Percentiles rank a stretch among this genome's conserved stretches.
Evolutionary conservation across 164 flowering plant genomes (phyloP).

Genomic region (Brasenia schreberi): DNA sequence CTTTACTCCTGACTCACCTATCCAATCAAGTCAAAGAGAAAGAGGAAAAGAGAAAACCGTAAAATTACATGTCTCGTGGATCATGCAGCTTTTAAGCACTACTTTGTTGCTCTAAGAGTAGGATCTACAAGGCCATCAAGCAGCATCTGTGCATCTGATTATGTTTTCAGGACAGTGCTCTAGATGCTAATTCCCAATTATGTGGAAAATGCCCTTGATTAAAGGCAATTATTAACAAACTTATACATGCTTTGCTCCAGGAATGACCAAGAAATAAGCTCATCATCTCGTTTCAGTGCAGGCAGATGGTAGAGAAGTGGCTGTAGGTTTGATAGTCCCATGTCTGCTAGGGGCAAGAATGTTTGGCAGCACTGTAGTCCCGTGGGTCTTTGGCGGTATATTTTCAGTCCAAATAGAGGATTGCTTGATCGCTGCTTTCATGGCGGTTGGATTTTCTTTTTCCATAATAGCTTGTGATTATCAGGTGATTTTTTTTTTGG

Average conservation of each 20-base stretch:
- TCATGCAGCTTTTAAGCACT: neutral
- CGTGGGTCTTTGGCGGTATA: conserved; percentile 59
- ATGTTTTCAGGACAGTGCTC: neutral
- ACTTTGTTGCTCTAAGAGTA: too few species aligned
- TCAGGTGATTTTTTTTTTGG: conserved; percentile 46
- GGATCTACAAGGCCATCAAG: too few species aligned
- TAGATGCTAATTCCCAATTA: neutral
- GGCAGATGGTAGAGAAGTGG: conserved; percentile 97
- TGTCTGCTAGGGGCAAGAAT: conserved; percentile 79
- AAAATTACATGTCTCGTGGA: neutral
- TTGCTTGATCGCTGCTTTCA: conserved; percentile 39
- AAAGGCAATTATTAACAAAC: too few species aligned
- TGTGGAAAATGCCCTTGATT: neutral
- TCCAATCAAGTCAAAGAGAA: neutral
- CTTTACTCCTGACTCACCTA: neutral
- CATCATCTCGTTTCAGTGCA: conserved; percentile 13
- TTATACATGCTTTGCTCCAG: too few species aligned
- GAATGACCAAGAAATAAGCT: neutral
- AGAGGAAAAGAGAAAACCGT: neutral
- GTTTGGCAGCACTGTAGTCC: conserved; percentile 82
- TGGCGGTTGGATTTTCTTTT: conserved; percentile 37
- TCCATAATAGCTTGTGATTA: conserved; percentile 79
- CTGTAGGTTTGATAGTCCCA: conserved; percentile 73
- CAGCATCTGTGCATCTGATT: neutral
- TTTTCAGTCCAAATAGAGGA: conserved; percentile 54